A percentile compares a stretch with the other conserved stretches of the same genome.
Conservation (phyloP, 305 asterid species). For the Fraxinus ornus region DNA sequence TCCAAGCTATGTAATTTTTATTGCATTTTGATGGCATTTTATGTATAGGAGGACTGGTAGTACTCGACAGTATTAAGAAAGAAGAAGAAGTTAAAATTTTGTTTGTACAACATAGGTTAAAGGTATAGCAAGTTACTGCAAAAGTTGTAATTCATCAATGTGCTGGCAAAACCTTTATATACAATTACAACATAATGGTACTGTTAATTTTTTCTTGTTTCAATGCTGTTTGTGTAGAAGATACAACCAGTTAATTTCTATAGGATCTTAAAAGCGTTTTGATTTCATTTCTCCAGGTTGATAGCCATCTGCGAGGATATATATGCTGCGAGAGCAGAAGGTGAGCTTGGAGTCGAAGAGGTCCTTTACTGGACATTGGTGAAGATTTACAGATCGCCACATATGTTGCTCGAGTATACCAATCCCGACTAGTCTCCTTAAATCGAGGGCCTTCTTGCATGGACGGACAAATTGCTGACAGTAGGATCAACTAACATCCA, state of each 20-base stretch:
- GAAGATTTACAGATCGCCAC: constrained; percentile 89
- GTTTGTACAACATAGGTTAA: not conserved
- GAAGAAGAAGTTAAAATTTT: not conserved
- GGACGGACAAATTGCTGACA: constrained; percentile 19
- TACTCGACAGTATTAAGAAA: too few species aligned
- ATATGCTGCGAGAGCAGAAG: constrained; percentile 96
- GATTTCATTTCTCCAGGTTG: constrained; percentile 50
- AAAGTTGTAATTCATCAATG: not conserved
- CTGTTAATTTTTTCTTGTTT: not conserved
- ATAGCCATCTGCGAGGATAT: constrained; percentile 94
- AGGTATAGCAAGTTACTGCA: not conserved
- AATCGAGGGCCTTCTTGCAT: constrained; percentile 4
- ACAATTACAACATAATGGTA: not conserved
- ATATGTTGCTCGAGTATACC: constrained; percentile 88
- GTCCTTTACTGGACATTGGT: constrained; percentile 90
- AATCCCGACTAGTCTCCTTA: constrained; percentile 53
- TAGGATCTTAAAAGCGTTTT: not conserved
- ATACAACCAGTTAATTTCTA: not conserved
- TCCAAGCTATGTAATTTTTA: not conserved
- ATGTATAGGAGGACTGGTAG: not conserved
- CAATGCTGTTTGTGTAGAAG: not conserved
- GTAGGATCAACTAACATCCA: constrained; percentile 18
- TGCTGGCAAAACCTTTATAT: not conserved
- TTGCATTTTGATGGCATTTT: not conserved
- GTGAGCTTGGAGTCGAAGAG: constrained; percentile 96